These are phyloP conservation scores for Candida jianshihensis DNA, from an alignment of 805 yeast species.

Conservation along the genomic window DNA sequence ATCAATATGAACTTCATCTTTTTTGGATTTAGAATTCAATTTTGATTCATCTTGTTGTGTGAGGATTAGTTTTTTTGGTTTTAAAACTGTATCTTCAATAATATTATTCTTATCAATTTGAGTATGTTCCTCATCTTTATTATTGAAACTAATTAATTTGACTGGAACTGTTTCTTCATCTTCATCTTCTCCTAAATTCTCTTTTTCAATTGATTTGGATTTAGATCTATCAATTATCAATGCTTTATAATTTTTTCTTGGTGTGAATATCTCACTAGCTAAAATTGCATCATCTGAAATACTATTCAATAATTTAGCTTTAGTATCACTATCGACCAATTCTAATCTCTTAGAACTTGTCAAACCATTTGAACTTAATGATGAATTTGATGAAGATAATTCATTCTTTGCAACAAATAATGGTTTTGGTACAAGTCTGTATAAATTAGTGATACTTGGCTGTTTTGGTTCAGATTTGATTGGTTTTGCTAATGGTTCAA, in stretches of 20 bases:
- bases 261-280: conserved; percentile 65
- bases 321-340: conserved; percentile 3
- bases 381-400: not conserved
- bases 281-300: conserved; percentile 62
- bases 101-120: not conserved
- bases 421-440: conserved; percentile 59
- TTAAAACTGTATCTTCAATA: not conserved
- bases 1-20: conserved; percentile 21
- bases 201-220: not conserved
- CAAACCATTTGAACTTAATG: not conserved
- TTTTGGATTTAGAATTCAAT: not conserved
- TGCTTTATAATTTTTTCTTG: conserved; percentile 46
- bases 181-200: not conserved
- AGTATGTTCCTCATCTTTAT: not conserved
- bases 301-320: conserved; percentile 31
- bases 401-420: conserved; percentile 30
- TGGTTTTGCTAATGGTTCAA: conserved; percentile 42
- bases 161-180: conserved; percentile 5
- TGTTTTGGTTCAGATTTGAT: conserved; percentile 46
- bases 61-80: not conserved
- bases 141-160: conserved; percentile 8
- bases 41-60: conserved; percentile 3
- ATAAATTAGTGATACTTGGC: conserved; percentile 52
- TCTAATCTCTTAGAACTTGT: not conserved
- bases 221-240: conserved; percentile 42